phyloP scores from a whole-genome alignment of 2,329 filamentous ascomycete species.

The Alternaria ventricosa region DNA sequence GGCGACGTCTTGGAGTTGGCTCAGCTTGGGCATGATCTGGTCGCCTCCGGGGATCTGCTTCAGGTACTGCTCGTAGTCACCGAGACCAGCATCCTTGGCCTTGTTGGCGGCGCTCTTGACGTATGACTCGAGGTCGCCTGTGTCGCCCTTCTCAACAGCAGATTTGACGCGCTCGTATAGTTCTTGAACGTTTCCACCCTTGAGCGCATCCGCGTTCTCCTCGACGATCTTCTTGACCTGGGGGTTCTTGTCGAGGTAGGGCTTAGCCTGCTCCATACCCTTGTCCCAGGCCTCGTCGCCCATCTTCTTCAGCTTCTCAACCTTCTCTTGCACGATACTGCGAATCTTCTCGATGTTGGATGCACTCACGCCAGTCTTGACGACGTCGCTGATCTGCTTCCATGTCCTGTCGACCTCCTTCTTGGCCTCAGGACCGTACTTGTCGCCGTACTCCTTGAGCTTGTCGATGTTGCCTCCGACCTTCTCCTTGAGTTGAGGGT shows the following conservation, averaged over 20 bases:
- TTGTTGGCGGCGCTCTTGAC: slow-evolving; percentile 66
- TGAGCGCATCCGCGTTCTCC: slow-evolving; percentile 71
- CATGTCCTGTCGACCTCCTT: slow-evolving; percentile 77
- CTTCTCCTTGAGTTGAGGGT: slow-evolving; percentile 75
- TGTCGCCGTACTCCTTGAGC: slow-evolving; percentile 71
- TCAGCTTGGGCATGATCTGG: slow-evolving; percentile 70
- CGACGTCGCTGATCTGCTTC: slow-evolving; percentile 68
- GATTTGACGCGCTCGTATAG: slow-evolving; percentile 68
- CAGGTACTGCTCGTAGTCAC: slow-evolving; percentile 66
- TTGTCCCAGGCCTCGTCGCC: slow-evolving; percentile 77
- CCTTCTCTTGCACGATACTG: slow-evolving; percentile 73
- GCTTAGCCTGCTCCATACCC: slow-evolving; percentile 73
- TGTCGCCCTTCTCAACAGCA: slow-evolving; percentile 67
- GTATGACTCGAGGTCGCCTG: slow-evolving; percentile 66
- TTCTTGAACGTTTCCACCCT: slow-evolving; percentile 69
- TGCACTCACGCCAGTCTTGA: slow-evolving; percentile 66
- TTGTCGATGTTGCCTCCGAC: slow-evolving; percentile 71
- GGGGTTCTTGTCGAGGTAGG: slow-evolving; percentile 77
- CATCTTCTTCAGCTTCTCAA: slow-evolving; percentile 68
- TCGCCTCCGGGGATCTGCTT: slow-evolving; percentile 69
- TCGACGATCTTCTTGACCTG: slow-evolving; percentile 75
- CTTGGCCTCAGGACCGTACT: slow-evolving; percentile 77
- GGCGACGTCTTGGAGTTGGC: slow-evolving; percentile 68
- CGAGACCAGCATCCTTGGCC: slow-evolving; percentile 60
- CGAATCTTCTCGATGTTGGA: slow-evolving; percentile 63